Conservation (phyloP, 2,329 filamentous ascomycete genomes). For the Ramularia endophylla region DNA sequence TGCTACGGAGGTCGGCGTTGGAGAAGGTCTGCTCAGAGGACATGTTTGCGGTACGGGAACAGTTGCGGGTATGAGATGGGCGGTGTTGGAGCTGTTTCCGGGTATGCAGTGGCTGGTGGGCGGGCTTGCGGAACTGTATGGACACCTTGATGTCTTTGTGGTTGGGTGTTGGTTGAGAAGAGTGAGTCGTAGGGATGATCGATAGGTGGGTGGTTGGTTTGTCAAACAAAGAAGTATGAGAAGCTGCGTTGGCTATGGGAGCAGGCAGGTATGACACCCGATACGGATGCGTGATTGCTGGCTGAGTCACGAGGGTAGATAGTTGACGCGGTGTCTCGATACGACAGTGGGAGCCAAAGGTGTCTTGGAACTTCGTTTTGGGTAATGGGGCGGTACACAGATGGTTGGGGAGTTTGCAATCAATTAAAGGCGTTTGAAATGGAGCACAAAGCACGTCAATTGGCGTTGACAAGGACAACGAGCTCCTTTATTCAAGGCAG, state of each 20-base stretch:
- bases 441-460: slow-evolving; percentile 18
- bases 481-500: slow-evolving; percentile 13
- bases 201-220: slow-evolving; percentile 4
- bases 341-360: background rate
- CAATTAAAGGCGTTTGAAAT: slow-evolving; percentile 8
- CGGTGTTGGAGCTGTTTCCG: background rate
- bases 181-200: slow-evolving; percentile 2
- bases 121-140: slow-evolving; percentile 10
- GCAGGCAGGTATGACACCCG: slow-evolving; percentile 9
- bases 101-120: background rate
- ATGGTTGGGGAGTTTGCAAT: slow-evolving; percentile 2
- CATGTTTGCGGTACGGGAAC: slow-evolving; percentile 29
- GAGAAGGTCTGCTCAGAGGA: slow-evolving; percentile 40
- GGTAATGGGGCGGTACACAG: background rate
- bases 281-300: slow-evolving; percentile 4
- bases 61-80: slow-evolving; percentile 4
- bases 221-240: slow-evolving; percentile 13
- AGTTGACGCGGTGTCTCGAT: slow-evolving; percentile 7
- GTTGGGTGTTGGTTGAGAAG: slow-evolving; percentile 5
- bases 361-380: background rate
- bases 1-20: slow-evolving; percentile 49
- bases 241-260: slow-evolving; percentile 11
- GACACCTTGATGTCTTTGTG: slow-evolving; percentile 19
- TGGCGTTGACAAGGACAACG: slow-evolving; percentile 3
- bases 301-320: slow-evolving; percentile 13